phyloP scores from a whole-genome alignment of 1,284 basidiomycete genomes.

The Inonotus obliquus region DNA sequence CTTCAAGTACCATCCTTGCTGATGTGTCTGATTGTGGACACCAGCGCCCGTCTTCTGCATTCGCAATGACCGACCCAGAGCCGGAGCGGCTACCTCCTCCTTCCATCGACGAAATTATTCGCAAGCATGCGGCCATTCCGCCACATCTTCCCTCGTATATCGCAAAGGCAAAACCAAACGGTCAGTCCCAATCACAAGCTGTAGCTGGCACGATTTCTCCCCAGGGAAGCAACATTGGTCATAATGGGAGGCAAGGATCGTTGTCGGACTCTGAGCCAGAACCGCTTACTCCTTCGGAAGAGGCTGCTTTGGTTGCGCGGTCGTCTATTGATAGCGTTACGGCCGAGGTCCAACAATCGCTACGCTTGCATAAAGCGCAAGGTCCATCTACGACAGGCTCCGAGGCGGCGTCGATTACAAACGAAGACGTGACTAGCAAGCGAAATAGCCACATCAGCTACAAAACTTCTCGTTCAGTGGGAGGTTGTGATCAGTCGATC shows the following conservation, averaged over 20 bases:
- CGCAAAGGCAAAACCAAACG: slow-evolving; percentile 42
- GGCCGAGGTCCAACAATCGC: slow-evolving; percentile 67
- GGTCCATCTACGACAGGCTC: slow-evolving; percentile 31
- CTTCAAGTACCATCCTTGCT: slow-evolving; percentile 7
- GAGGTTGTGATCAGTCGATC: slow-evolving; percentile 15
- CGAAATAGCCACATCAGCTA: slow-evolving; percentile 7
- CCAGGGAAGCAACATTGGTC: slow-evolving; percentile 35
- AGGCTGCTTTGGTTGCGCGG: slow-evolving; percentile 59
- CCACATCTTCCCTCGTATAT: slow-evolving; percentile 8
- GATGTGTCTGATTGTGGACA: slow-evolving; percentile 6
- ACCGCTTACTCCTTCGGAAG: slow-evolving; percentile 44
- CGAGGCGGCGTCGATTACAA: background rate
- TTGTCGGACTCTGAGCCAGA: slow-evolving; percentile 7
- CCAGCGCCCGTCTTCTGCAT: background rate
- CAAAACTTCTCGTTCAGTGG: slow-evolving; percentile 8
- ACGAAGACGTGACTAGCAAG: background rate
- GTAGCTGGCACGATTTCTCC: slow-evolving; percentile 31
- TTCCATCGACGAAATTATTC: slow-evolving; percentile 21
- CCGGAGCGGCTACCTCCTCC: slow-evolving; percentile 6
- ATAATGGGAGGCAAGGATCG: slow-evolving; percentile 1
- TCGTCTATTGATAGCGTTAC: slow-evolving; percentile 82
- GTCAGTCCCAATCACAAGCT: slow-evolving; percentile 41
- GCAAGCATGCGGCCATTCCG: slow-evolving; percentile 11
- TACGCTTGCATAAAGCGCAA: slow-evolving; percentile 28
- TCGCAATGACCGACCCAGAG: background rate